Base-by-base conservation (phyloP, 2,329 filamentous ascomycete genomes). In the Allantophomopsis lycopodina region DNA sequence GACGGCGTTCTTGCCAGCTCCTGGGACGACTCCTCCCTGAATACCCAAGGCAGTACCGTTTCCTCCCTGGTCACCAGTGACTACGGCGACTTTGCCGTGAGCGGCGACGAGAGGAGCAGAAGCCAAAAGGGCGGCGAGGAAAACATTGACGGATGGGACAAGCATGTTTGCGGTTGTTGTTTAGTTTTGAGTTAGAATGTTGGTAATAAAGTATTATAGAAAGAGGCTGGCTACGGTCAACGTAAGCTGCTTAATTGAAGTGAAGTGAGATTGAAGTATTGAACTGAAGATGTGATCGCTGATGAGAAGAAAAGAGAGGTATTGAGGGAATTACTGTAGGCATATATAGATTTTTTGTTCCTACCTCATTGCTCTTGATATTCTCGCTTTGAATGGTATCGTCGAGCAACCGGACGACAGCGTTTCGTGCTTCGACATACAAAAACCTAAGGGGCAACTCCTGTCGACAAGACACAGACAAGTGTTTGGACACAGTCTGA, bases 31-130 rank as follows among this genome's bases (percentile, higher is more conserved):
- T 18, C 47, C 60, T 34, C 61, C 61, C 42, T 52, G 46, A 45
- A 63, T 63, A 21, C 52, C 61, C 2, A 63, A 50, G 6, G 56
- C 60, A 0, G 61, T 63, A 14, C 55, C 55, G 48, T 63, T 64
- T 45, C 60, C 60, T 12, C 60, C 60, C 1, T 50, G 50, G 41
- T 62, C 53, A 18, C 60, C 60, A 5, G 41, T 41, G 8, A 42
- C 37, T 8, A 43, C 41, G 2, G 41, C 44, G 28, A 45, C 30
- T 21, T 43, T 43, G 12, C 44, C 44, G 21, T 45, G 44, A 15
- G 44, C 41, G n/a, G 38, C 30, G 14, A 43, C 41, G 34, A 45
- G 31, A 40, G 44, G 32, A 34, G 16, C 32, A 34, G 38, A 32
- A 20, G 37, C 31, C 10, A 35, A 13, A 20, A 45, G 36, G 33